phyloP scores from a whole-genome alignment of 768 basidiomycete genomes.

The Lenzites betulinus region DNA sequence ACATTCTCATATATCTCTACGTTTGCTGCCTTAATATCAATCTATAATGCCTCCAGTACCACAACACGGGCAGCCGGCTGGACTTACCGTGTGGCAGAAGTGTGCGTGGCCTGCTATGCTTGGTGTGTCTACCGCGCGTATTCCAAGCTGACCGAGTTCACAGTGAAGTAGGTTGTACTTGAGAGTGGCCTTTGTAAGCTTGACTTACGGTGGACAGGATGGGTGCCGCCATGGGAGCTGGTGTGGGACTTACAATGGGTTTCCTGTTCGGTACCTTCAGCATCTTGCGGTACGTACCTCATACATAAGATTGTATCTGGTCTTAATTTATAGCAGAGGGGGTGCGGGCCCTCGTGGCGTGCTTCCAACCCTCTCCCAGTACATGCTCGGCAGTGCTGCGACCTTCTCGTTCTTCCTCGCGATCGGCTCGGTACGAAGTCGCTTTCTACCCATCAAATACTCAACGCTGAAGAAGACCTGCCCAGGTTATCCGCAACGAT shows the following conservation, averaged over 20 bases:
- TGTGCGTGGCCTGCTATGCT: constrained; percentile 39
- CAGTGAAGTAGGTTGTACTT: constrained; percentile 32
- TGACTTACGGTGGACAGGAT: constrained; percentile 53
- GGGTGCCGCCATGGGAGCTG: constrained; percentile 91
- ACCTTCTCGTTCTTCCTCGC: constrained; percentile 98
- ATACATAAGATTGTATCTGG: not conserved
- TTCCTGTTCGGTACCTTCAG: constrained; percentile 96
- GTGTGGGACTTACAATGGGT: constrained; percentile 94
- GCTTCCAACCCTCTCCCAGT: constrained; percentile 91
- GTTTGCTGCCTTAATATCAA: not conserved
- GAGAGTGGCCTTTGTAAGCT: not conserved
- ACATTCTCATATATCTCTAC: not conserved
- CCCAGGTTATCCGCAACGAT: constrained; percentile 89
- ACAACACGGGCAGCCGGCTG: constrained; percentile 41
- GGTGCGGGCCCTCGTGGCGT: constrained; percentile 91
- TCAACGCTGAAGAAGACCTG: not conserved
- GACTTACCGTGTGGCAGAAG: constrained; percentile 77
- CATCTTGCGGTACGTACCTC: constrained; percentile 59
- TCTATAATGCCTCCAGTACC: constrained; percentile 28
- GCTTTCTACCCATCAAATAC: not conserved
- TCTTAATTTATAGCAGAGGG: constrained; percentile 47
- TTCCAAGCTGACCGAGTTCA: not conserved
- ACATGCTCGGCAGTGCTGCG: constrained; percentile 97
- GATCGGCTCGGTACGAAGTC: constrained; percentile 76
- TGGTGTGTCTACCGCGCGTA: no score